Percentiles rank a stretch among this genome's conserved stretches.
phyloP scores from a whole-genome alignment of 2,329 filamentous ascomycete species.

The Ophiostoma montium region DNA sequence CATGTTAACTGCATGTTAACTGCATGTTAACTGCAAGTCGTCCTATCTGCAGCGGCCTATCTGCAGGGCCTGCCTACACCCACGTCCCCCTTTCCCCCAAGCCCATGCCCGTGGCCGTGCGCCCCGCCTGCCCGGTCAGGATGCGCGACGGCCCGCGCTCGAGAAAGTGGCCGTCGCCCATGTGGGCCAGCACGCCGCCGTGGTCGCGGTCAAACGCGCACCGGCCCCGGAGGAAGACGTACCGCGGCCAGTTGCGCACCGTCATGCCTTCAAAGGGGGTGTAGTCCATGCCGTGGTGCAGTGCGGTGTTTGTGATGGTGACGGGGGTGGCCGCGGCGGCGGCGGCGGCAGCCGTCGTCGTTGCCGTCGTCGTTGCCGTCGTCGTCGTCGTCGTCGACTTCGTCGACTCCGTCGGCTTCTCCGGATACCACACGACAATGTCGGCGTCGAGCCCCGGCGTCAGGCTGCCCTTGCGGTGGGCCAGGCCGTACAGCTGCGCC shows the following conservation, averaged over 20 bases:
- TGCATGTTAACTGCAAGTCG: too few species aligned
- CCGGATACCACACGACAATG: constrained; percentile 42
- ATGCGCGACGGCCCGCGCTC: constrained; percentile 20
- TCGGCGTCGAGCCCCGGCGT: constrained; percentile 42
- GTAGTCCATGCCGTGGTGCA: constrained; percentile 50
- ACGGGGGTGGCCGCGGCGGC: constrained; percentile 17
- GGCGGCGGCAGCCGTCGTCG: too few species aligned
- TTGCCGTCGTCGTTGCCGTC: too few species aligned
- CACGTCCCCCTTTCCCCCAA: constrained; percentile 9
- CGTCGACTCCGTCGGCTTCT: too few species aligned
- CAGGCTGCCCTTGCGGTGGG: constrained; percentile 34
- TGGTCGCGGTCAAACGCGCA: constrained; percentile 42
- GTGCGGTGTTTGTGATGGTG: constrained; percentile 33
- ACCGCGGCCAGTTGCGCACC: constrained; percentile 47
- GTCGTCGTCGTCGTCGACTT: too few species aligned
- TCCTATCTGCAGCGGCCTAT: too few species aligned
- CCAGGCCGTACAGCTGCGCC: constrained; percentile 42
- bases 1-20: too few species aligned
- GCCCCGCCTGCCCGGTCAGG: constrained; percentile 12
- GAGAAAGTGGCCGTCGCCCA: constrained; percentile 34
- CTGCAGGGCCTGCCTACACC: too few species aligned
- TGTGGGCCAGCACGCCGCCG: constrained; percentile 32
- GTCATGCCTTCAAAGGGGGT: constrained; percentile 44
- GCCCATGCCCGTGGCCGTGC: constrained; percentile 10
- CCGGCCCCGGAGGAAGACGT: constrained; percentile 42